These are phyloP conservation scores for Rhynchospora tenuis DNA, from an alignment of 176 grass and related monocot species.

Conservation along the genomic window DNA sequence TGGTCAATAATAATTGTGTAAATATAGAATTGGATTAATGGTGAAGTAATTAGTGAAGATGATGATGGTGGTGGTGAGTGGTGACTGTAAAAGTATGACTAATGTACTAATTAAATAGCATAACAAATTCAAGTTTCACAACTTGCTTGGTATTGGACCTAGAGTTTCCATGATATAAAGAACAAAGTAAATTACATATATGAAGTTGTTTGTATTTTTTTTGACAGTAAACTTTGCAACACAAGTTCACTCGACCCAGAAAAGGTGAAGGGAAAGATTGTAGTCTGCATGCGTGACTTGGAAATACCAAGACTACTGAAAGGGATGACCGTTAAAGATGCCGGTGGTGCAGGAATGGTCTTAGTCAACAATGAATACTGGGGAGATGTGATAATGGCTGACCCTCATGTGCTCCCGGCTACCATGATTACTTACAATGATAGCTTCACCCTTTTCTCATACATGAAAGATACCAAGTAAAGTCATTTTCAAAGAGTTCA, in stretches of 20 bases:
- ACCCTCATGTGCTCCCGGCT: constrained; percentile 61
- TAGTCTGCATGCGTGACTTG: constrained; percentile 41
- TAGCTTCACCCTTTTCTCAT: constrained; percentile 28
- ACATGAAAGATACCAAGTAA: constrained; percentile 45
- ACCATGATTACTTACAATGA: constrained; percentile 51
- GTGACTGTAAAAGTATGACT: no score
- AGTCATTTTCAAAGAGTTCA: not conserved
- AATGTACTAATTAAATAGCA: no score
- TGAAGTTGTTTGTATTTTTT: not conserved
- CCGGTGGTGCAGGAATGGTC: constrained; percentile 63
- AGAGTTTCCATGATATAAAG: no score
- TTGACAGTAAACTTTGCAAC: constrained; percentile 17
- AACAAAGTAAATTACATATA: not conserved
- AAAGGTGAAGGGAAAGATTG: constrained; percentile 60
- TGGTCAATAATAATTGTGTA: no score
- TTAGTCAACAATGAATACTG: constrained; percentile 33
- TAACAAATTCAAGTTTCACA: no score
- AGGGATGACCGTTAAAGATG: constrained; percentile 28
- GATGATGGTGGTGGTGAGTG: no score
- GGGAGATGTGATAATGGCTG: constrained; percentile 28
- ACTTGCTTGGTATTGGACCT: no score
- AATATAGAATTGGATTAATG: no score
- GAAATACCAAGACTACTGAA: constrained; percentile 18
- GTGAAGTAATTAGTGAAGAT: no score
- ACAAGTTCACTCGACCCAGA: constrained; percentile 35